Evolutionary conservation across 75 land plant species (phyloP).

Genomic region (Picea sitchensis): DNA sequence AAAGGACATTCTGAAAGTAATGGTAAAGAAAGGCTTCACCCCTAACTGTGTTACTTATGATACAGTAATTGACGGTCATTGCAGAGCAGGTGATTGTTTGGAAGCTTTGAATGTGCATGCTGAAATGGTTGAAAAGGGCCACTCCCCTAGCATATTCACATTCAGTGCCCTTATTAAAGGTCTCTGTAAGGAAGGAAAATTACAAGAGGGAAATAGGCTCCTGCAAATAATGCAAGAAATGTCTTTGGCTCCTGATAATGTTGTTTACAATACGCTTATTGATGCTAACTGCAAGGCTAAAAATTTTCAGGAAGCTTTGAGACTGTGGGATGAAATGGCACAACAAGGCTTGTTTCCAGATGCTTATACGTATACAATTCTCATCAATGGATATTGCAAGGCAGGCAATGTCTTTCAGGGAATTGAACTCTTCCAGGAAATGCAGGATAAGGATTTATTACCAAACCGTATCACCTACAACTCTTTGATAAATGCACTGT

Average conservation of each 20-base stretch:
- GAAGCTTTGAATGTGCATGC: constrained; percentile 39
- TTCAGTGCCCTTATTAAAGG: constrained; percentile 40
- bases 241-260: constrained; percentile 19
- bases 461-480: constrained; percentile 30
- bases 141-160: constrained; percentile 30
- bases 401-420: constrained; percentile 32
- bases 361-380: constrained; percentile 26
- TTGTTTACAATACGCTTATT: constrained; percentile 34
- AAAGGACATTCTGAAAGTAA: constrained; percentile 27
- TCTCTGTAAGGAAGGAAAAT: constrained; percentile 35
- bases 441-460: constrained; percentile 14
- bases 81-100: constrained; percentile 29
- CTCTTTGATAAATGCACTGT: constrained; percentile 38
- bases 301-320: constrained; percentile 22
- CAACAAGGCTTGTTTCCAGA: constrained; percentile 33
- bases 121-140: constrained; percentile 41
- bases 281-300: constrained; percentile 24
- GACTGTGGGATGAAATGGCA: constrained; percentile 32
- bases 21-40: constrained; percentile 25
- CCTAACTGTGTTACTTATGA: constrained; percentile 35
- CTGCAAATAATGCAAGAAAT: constrained; percentile 15
- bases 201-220: constrained; percentile 30
- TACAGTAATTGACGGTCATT: constrained; percentile 40
- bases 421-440: constrained; percentile 15
- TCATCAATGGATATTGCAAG: constrained; percentile 33